Base-by-base conservation (phyloP, 768 basidiomycete species). In the Trametes cubensis region DNA sequence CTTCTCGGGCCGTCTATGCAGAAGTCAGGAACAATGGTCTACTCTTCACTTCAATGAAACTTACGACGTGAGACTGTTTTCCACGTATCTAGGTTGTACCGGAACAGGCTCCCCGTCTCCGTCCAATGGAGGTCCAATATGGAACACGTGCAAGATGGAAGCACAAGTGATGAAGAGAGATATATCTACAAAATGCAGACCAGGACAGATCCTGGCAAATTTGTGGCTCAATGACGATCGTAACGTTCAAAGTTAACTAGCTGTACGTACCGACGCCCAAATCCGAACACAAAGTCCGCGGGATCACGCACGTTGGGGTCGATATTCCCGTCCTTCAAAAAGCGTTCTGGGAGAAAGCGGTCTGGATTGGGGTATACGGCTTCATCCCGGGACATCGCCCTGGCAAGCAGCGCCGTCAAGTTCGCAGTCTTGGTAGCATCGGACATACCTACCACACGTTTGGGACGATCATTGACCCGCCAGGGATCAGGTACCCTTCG, bases 401-500 rank as follows among this genome's bases (percentile, higher is more conserved):
- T 61, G 23, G 6, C 40, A 26, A 15, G 26, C 26, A 42, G 10
- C 6, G 5, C 41, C 41, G 57, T 58, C 49, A 52, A 52, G 6
- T 14, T 25, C 41, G 48, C 49, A 13, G 5, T 13, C n/a, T 42
- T 44, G 3, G 39, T 42, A 18, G 45, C 8, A 18, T 21, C 28
- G 39, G 14, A 11, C 26, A 26, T 30, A 45, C 48, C 11, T 21
- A 66, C 70, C 71, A 70, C 11, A 61, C 46, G 58, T 72, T 70
- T 23, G 50, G 63, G 41, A 62, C 48, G n/a, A 74, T 46, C 6
- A 67, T 26, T 6, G 72, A 61, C 25, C 73, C 74, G 23, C 64
- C 67, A 6, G 72, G 72, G 7, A 74, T 72, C 28, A 63, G 46
- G 55, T 71, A 69, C 10, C 72, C 74, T 7, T 66, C 42, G 61